A percentile compares a stretch with the other conserved stretches of the same genome.
Evolutionary conservation across 2,329 filamentous ascomycete species (phyloP).

Genomic region (Sclerotinia nivalis): DNA sequence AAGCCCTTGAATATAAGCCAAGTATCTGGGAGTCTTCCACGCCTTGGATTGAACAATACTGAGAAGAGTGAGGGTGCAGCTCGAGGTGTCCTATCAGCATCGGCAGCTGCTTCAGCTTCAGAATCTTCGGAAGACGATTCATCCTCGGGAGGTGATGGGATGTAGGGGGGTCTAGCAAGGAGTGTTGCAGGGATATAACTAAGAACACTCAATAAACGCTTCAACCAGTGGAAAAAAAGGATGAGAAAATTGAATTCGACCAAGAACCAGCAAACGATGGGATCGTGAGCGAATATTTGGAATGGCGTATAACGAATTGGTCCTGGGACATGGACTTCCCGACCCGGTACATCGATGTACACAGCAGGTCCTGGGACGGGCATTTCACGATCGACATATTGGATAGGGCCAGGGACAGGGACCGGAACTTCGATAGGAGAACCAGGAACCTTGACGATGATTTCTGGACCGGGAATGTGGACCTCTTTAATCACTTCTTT

Average conservation of each 20-base stretch:
- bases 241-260: constrained; percentile 24
- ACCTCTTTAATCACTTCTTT: not conserved
- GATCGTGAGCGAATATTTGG: constrained; percentile 20
- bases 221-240: constrained; percentile 9
- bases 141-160: not conserved
- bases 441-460: not conserved
- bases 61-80: not conserved
- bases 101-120: not conserved
- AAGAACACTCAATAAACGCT: not conserved
- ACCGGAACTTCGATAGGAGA: not conserved
- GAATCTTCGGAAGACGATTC: constrained; percentile 8
- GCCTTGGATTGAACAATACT: not conserved
- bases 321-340: not conserved
- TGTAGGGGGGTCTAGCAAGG: not conserved
- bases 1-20: constrained; percentile 11
- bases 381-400: not conserved
- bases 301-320: constrained; percentile 18
- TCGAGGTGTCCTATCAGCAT: not conserved
- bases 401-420: constrained; percentile 11
- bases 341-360: not conserved
- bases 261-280: constrained; percentile 20
- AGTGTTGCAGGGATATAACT: not conserved
- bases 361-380: not conserved
- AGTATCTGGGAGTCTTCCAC: constrained; percentile 4
- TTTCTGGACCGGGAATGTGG: not conserved